Percentiles rank a stretch among this genome's conserved stretches.
Conservation (phyloP, 2,329 filamentous ascomycete genomes). For the Teratosphaeria nubilosa region DNA sequence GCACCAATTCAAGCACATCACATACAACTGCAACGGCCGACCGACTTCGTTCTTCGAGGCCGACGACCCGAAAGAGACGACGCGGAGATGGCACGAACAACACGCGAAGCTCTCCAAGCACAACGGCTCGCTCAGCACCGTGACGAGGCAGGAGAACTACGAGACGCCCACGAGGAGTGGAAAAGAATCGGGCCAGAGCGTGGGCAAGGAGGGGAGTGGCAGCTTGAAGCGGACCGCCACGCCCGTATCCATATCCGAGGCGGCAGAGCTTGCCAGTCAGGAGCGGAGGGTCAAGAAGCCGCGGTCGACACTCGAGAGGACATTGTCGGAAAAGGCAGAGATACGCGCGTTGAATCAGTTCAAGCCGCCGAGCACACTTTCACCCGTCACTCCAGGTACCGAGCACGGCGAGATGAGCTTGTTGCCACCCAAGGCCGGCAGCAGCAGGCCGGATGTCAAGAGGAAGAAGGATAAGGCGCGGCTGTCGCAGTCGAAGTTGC, state of each 20-base stretch:
- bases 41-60: constrained; percentile 54
- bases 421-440: constrained; percentile 8
- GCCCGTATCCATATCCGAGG: constrained; percentile 45
- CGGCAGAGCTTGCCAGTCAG: constrained; percentile 39
- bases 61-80: constrained; percentile 44
- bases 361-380: constrained; percentile 8
- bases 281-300: constrained; percentile 43
- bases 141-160: constrained; percentile 15
- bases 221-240: constrained; percentile 38
- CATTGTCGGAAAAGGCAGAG: constrained; percentile 18
- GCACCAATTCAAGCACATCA: constrained; percentile 64
- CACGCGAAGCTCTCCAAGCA: constrained; percentile 19
- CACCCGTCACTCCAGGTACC: constrained; percentile 26
- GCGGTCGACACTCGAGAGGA: constrained; percentile 26
- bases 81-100: constrained; percentile 33
- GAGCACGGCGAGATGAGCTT: constrained; percentile 13
- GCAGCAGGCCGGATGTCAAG: constrained; percentile 6
- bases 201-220: constrained; percentile 20
- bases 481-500: constrained; percentile 17
- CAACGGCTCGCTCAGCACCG: constrained; percentile 19
- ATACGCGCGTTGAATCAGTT: constrained; percentile 18
- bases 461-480: constrained; percentile 10
- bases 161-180: constrained; percentile 13
- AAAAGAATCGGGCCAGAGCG: constrained; percentile 10
- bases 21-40: constrained; percentile 57